These are phyloP conservation scores for Xylaria longipes DNA, from an alignment of 495 filamentous ascomycete species.

Conservation along the genomic window DNA sequence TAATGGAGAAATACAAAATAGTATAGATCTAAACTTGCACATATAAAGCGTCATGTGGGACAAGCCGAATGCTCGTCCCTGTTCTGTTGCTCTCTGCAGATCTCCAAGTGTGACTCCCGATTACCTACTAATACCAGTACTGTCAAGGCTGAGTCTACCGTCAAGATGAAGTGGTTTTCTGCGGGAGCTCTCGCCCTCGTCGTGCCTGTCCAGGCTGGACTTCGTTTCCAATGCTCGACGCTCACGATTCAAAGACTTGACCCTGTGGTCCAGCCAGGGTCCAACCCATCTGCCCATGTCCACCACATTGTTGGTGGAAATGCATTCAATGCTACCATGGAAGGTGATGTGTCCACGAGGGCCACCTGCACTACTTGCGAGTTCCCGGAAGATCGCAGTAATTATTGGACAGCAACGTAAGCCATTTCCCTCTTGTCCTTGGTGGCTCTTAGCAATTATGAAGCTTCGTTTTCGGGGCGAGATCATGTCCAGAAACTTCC, in stretches of 20 bases:
- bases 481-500: not conserved
- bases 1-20: not conserved
- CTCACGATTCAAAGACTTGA: slow-evolving; percentile 57
- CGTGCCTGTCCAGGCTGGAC: slow-evolving; percentile 51
- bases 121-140: not conserved
- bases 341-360: slow-evolving; percentile 48
- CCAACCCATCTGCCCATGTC: slow-evolving; percentile 52
- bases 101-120: not conserved
- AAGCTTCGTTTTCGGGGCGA: not conserved
- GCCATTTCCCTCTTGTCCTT: not conserved
- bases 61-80: not conserved
- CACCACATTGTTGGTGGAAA: slow-evolving; percentile 60
- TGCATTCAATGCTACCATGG: slow-evolving; percentile 57
- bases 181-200: slow-evolving; percentile 43
- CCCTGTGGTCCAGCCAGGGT: slow-evolving; percentile 56
- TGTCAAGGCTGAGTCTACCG: not conserved
- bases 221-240: slow-evolving; percentile 59
- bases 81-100: not conserved
- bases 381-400: slow-evolving; percentile 56
- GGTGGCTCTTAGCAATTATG: not conserved
- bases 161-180: slow-evolving; percentile 55
- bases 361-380: slow-evolving; percentile 56
- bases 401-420: slow-evolving; percentile 58
- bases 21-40: not conserved
- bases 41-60: slow-evolving; percentile 11